Base-by-base conservation (phyloP, 768 basidiomycete species). In the Cystoderma amianthinum region DNA sequence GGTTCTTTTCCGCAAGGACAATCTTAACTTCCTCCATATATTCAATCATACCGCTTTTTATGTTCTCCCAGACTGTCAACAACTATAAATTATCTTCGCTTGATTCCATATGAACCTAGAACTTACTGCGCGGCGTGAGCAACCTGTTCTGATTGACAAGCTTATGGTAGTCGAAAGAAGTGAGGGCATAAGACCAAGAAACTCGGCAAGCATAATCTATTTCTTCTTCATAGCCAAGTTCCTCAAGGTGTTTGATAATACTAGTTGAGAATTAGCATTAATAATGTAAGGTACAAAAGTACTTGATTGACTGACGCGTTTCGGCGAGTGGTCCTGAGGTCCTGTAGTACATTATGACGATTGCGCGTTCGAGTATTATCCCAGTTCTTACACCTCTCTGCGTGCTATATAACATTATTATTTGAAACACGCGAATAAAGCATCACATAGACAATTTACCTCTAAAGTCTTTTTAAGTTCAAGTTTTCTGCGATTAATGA, bases 11-110 rank as follows among this genome's bases (percentile, higher is more conserved):
- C n/a, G n/a, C n/a, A n/a, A n/a, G n/a, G n/a, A n/a, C n/a, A n/a
- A n/a, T n/a, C n/a, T n/a, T n/a, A n/a, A 77, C 69, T 35, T 57
- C 49, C 34, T 69, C 54, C 74, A 80, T 76, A 46, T 62, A 73
- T 24, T 46, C 46, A 80, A n/a, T n/a, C n/a, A n/a, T n/a, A n/a
- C n/a, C n/a, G n/a, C n/a, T n/a, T n/a, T n/a, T n/a, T n/a, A n/a
- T 76, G 21, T 76, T 75, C 13, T 53, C 51, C 78, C 78, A 80
- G 25, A 76, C 78, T 76, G 36, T 4, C 18, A n/a, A 44, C 7
- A 46, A 19, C 21, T 32, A n/a, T n/a, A n/a, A n/a, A n/a, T n/a
- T n/a, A 37, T 11, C 44, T 39, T 41, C n/a, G n/a, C n/a, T n/a
- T n/a, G n/a, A n/a, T n/a, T n/a, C n/a, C n/a, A 18, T 13, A 7